Base-by-base conservation (phyloP, 768 basidiomycete species). In the Psilocybe azurescens region DNA sequence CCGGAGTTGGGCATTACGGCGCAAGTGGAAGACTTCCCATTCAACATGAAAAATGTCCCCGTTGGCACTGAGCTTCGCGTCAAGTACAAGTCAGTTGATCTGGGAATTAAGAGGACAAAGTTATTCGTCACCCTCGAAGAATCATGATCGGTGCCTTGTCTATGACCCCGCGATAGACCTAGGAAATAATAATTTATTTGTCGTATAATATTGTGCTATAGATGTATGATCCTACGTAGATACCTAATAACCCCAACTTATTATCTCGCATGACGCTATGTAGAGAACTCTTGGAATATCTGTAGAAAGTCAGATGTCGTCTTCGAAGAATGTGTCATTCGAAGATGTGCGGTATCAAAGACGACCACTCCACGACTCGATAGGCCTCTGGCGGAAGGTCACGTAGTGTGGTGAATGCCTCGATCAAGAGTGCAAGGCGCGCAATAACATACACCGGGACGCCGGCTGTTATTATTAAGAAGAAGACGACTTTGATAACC, bases 61-160 rank as follows among this genome's bases (percentile, higher is more conserved):
- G 24, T 63, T 16, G 68, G 69, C 7, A 60, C 61, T 14, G 54
- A 61, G 16, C 28, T 73, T 8, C 33, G 48, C 2, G 73, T 79
- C 49, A 74, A 68, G 32, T 30, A 77, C 18, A 65, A 74, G 32
- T 59, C 53, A 5, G 65, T 77, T 20, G 61, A 69, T 18, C 60
- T 78, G 56, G 78, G 76, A 14, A 64, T 74, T 5, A 69, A 70
- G 30, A 53, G 61, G 53, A 67, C 74, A 3, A 53, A 55, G 10
- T 32, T 77, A 55, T 32, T 52, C 3, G 63, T 75, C 7, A 46
- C 33, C 28, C 20, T 53, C n/a, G 44, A 39, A 14, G 24, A 38
- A 44, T 56, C 14, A 53, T 44, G 6, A 8, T 16, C 14, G 41
- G 8, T 44, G 41, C 41, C 14, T 13, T 44, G 8, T 14, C 41